A percentile compares a stretch with the other conserved stretches of the same genome.
Conservation (phyloP, 2,329 filamentous ascomycete species). For the Alternaria triticina region DNA sequence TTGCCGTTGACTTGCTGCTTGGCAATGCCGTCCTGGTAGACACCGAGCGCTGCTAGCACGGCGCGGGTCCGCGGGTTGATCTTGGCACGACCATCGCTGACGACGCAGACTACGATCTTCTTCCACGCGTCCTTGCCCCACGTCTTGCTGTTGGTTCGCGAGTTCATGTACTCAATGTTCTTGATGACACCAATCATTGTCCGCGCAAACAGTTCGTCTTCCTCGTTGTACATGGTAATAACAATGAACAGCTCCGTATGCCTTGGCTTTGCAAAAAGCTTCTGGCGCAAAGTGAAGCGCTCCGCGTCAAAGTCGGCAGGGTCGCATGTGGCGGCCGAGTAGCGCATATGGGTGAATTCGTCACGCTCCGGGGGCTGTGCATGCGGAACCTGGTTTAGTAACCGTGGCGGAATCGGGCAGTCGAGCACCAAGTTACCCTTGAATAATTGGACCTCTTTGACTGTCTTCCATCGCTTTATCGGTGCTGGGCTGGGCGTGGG, state of each 20-base stretch:
- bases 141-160: constrained; percentile 88
- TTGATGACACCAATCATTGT: constrained; percentile 98
- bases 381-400: constrained; percentile 87
- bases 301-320: constrained; percentile 85
- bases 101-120: constrained; percentile 98
- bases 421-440: constrained; percentile 96
- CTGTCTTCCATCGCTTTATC: constrained; percentile 94
- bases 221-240: constrained; percentile 99
- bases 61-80: constrained; percentile 93
- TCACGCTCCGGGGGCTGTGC: constrained; percentile 78
- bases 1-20: constrained; percentile 98
- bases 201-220: constrained; percentile 92
- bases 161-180: constrained; percentile 98
- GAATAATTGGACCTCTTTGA: constrained; percentile 97
- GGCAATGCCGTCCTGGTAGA: constrained; percentile 97
- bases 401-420: constrained; percentile 87
- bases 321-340: constrained; percentile 93
- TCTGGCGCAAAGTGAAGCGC: constrained; percentile 90
- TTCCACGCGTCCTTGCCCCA: constrained; percentile 99
- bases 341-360: constrained; percentile 89
- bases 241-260: constrained; percentile 97
- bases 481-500: constrained; percentile 63
- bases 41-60: constrained; percentile 88
- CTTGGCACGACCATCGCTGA: constrained; percentile 95
- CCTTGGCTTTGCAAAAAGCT: constrained; percentile 87